These are phyloP conservation scores for Mucor racemosus DNA, from an alignment of 371 early-diverging fungal genomes.

Conservation along the genomic window DNA sequence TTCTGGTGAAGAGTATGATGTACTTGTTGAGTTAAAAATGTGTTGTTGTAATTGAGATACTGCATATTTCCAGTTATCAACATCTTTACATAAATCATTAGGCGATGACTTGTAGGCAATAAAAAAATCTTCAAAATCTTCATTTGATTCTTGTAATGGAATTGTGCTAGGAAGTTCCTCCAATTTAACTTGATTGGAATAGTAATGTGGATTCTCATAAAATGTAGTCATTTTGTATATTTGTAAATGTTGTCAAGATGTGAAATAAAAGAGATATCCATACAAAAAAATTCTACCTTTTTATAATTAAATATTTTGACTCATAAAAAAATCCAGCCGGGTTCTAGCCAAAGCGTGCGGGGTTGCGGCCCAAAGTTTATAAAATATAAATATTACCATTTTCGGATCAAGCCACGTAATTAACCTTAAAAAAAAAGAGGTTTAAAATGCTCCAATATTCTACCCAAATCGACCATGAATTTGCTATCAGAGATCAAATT, in stretches of 20 bases:
- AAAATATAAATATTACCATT: constrained; percentile 4
- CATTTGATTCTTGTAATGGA: background rate
- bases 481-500: too few relatives aligned
- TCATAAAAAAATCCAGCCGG: background rate
- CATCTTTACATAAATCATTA: background rate
- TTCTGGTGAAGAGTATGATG: constrained; percentile 32
- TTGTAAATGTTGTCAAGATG: background rate
- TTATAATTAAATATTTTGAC: constrained; percentile 1
- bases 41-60: constrained; percentile 28
- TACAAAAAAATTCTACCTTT: background rate
- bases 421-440: background rate
- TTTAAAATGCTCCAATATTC: too few relatives aligned
- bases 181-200: background rate
- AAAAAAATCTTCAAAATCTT: constrained; percentile 19
- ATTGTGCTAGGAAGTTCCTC: background rate
- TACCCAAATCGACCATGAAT: too few relatives aligned
- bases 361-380: constrained; percentile 3
- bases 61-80: constrained; percentile 14
- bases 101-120: background rate
- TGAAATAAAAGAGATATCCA: background rate
- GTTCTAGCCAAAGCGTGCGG: constrained; percentile 15
- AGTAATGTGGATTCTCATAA: constrained; percentile 13
- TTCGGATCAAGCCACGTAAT: background rate
- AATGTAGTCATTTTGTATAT: constrained; percentile 2
- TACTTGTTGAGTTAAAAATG: constrained; percentile 40